Base-by-base conservation (phyloP, 345 rosid species). In the Citrus trifoliata region DNA sequence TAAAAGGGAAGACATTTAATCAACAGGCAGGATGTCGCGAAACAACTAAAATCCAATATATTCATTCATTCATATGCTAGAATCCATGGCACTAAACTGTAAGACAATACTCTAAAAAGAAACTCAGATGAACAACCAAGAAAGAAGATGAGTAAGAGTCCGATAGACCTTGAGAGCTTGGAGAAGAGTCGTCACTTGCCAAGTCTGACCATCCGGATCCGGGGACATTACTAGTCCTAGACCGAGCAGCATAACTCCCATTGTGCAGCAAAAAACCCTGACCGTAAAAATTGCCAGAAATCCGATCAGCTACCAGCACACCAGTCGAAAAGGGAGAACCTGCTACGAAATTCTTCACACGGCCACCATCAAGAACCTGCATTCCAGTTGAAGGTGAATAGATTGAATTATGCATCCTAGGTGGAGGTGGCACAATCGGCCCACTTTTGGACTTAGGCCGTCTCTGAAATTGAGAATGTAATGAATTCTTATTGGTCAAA, bases 381-480 rank as follows among this genome's bases (percentile, higher is more conserved):
- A 81, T 74, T 13, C 84, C 76, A 81, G 93, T 82, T 58, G 90
- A 88, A 76, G 93, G 83, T 46, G 90, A 88, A 76, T 35, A 75
- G 75, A 84, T 87, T 8, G 92, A 91, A 32, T 83, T 88, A 32
- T 83, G 84, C 14, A 77, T 66, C n/a, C 87, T 88, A 12, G 92
- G 93, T 67, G 90, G 91, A 12, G 92, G 93, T 64, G 90, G 91
- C 78, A 82, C 87, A 75, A 93, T 88, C 21, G 97, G 97, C 33
- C 97, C 97, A 61, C 98, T 93, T 78, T 96, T 93, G 22, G 98
- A 96, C 88, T 91, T 93, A 70, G 90, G 90, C 19, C 92, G 84
- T 73, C 92, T 84, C 77, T 88, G 93, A 70, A 79, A 74, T 72
- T 84, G 88, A 78, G 71, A 79, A 75, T 74, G 67, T 24, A 71